Percentiles rank a stretch among this genome's conserved stretches.
phyloP scores from a whole-genome alignment of 2,329 filamentous ascomycete species.

The Dothistroma pini region DNA sequence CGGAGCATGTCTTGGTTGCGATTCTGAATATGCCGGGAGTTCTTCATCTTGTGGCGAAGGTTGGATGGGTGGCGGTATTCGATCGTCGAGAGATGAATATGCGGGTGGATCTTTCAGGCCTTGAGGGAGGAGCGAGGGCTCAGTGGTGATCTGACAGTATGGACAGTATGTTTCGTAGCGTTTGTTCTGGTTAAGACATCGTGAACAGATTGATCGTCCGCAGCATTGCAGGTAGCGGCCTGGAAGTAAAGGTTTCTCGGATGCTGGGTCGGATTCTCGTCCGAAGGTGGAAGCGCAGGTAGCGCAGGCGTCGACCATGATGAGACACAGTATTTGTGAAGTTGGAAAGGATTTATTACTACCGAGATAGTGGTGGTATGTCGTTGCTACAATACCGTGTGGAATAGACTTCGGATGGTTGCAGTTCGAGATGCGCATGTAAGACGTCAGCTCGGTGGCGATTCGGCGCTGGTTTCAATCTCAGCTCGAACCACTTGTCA shows the following conservation, averaged over 20 bases:
- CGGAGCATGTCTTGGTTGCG: conserved; percentile 19
- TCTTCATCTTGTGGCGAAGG: conserved; percentile 33
- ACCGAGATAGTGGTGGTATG: neutral
- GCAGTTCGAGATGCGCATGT: neutral
- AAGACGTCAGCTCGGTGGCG: neutral
- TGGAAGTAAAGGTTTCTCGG: conserved; percentile 58
- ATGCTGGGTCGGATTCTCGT: conserved; percentile 21
- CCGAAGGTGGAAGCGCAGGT: conserved; percentile 32
- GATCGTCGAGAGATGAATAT: conserved; percentile 45
- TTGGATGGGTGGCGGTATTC: conserved; percentile 10
- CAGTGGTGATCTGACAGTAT: conserved; percentile 70
- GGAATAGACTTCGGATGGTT: neutral
- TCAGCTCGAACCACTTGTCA: conserved; percentile 11
- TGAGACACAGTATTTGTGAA: neutral
- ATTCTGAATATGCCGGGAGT: conserved; percentile 43
- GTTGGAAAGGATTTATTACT: neutral
- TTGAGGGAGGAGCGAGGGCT: conserved; percentile 58
- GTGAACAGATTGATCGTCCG: conserved; percentile 65
- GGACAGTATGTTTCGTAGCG: conserved; percentile 67
- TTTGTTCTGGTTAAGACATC: conserved; percentile 65
- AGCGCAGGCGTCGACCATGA: conserved; percentile 29
- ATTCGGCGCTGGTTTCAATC: neutral
- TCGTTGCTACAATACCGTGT: neutral
- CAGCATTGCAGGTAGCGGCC: conserved; percentile 67
- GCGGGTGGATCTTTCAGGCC: conserved; percentile 66